Base-by-base conservation (phyloP, 192 early-diverging fungal species). In the Backusella morwellensis region DNA sequence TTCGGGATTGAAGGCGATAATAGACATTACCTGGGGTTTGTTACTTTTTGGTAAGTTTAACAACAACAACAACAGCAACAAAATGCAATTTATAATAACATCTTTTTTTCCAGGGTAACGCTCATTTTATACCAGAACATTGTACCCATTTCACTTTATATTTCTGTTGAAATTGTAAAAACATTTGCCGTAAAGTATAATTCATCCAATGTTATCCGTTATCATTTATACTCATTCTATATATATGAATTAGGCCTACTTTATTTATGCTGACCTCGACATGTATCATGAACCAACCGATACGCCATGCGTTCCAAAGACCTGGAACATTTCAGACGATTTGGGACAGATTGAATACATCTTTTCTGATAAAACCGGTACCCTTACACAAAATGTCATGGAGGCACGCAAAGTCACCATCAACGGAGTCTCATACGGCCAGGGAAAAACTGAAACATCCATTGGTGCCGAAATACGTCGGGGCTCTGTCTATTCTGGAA, bases 321-420 rank as follows among this genome's bases (percentile, higher is more conserved):
- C 92, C 14, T 98, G 96, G 97, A 96, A 93, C 74, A 86, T 96
- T 54, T 92, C 94, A n/a, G 95, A 99, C 72, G 97, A 99, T 78
- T 82, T 99, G 12, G 96, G 97, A 6, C 95, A 97, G 78, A 95
- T 99, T 26, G 95, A 97, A 79, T 98, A 98, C 82, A 90, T 98
- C 14, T 98, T 99, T 78, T 94, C 93, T 29, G 98, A 99, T 85
- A 99, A 99, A 72, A 99, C 98, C 0, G 97, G 98, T 8, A 99
- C 98, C 2, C 82, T 99, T 50, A 99, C 98, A 0, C 93, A 95
- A 77, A 99, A 99, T 78, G 90, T 97, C 8, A 99, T 99, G 98
- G 94, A 95, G 80, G 96, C 97, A 75, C 91, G 92, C 68, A 93
- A 94, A 76, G 96, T 95, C 80, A 93, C 94, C 0, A 95, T 97